Evolutionary conservation across 2,329 filamentous ascomycete species (phyloP), one percentile per base, ranked within the genome.

Genomic region (Scleromitrula shiraiana): DNA sequence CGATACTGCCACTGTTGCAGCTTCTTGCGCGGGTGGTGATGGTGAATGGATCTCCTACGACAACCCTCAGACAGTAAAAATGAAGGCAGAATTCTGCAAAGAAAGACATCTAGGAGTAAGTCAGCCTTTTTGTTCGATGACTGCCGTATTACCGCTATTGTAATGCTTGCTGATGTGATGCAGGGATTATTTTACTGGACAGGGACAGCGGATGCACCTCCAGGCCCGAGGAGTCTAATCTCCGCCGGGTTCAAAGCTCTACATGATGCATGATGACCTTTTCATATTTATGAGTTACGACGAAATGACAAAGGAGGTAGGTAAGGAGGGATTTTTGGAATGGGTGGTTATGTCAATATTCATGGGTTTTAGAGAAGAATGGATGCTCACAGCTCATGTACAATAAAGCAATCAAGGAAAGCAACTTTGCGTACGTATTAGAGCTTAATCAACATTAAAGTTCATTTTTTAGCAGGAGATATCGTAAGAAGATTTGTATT

Each of bases 131-230:
- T 17, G 22, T 12, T 24, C 17, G 27, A 30, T 14, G 10, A 24
- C 30, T 41, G 2, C 3, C n/a, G n/a, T n/a, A n/a, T n/a, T n/a
- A n/a, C n/a, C n/a, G n/a, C n/a, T n/a, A n/a, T n/a, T n/a, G n/a
- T n/a, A n/a, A 20, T 17, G 15, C 17, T 46, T 41, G 20, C 44
- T 46, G 20, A 46, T 32, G 7, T 5, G 17, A 7, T 15, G 4
- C 56, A 80, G 77, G 87, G 87, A 0, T 67, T 93, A 7, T 91
- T 89, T 64, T 93, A 90, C 65, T 90, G 84, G 83, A 81, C 83
- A 45, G 84, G 81, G n/a, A 82, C 83, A 12, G 80, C 77, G 3
- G 87, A 93, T 68, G 75, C 76, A 23, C 71, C 68, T 55, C 73
- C 78, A 45, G 73, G 70, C 52, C 72, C 75, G 43, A 70, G 78